Evolutionary conservation across 257 asterid genomes (phyloP).

Genomic region (Voacanga thouarsii): DNA sequence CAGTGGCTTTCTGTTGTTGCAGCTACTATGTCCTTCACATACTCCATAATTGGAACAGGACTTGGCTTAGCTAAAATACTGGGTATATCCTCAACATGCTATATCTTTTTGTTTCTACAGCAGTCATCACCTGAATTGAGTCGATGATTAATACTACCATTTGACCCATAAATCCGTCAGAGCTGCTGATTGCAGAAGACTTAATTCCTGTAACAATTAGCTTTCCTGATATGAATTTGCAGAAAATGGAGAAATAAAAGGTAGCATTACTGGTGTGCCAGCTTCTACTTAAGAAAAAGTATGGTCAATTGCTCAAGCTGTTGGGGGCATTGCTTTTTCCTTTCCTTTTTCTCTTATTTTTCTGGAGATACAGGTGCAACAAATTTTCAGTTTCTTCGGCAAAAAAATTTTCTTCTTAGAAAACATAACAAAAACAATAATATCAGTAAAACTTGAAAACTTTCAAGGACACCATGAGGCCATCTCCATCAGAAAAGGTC

Average conservation of each 20-base stretch:
- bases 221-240: slow-evolving; percentile 6
- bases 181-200: background rate
- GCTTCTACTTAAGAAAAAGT: slow-evolving; percentile 42
- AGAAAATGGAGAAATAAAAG: slow-evolving; percentile 62
- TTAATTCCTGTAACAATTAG: background rate
- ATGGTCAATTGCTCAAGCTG: slow-evolving; percentile 64
- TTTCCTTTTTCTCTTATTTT: slow-evolving; percentile 55
- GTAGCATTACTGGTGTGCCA: slow-evolving; percentile 54
- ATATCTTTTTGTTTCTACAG: background rate
- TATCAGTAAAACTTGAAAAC: background rate
- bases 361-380: slow-evolving; percentile 65
- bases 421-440: background rate
- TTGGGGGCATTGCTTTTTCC: slow-evolving; percentile 78
- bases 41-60: slow-evolving; percentile 63
- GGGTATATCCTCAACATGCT: slow-evolving; percentile 32
- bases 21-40: slow-evolving; percentile 74
- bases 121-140: background rate
- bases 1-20: slow-evolving; percentile 74
- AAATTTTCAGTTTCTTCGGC: background rate
- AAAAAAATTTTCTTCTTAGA: background rate
- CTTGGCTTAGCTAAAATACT: slow-evolving; percentile 65
- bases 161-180: background rate
- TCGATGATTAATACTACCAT: background rate
- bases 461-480: slow-evolving; percentile 64
- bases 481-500: slow-evolving; percentile 58